phyloP scores from a whole-genome alignment of 345 rosid genomes.

The Isatis tinctoria region DNA sequence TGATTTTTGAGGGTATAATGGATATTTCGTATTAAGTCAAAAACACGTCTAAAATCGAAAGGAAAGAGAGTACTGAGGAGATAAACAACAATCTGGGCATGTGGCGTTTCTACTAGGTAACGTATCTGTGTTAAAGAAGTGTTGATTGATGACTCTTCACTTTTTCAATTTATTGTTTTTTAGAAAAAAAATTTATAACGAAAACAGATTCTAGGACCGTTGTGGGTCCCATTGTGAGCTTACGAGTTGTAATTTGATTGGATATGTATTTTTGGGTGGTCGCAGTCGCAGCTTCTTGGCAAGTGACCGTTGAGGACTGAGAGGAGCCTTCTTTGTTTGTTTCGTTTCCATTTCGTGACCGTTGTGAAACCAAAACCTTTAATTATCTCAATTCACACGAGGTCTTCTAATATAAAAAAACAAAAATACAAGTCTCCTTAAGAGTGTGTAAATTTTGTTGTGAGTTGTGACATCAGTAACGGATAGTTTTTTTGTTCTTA shows the following conservation, averaged over 20 bases:
- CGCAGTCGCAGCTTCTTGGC: constrained; percentile 26
- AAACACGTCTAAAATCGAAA: constrained; percentile 26
- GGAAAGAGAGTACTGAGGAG: not conserved
- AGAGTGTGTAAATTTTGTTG: not conserved
- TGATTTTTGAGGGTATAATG: not conserved
- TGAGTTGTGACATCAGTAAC: not conserved
- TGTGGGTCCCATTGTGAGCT: not conserved
- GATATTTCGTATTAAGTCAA: constrained; percentile 9
- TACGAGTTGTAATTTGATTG: constrained; percentile 12
- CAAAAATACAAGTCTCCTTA: not conserved
- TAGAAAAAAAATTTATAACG: not conserved
- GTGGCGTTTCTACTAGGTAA: constrained; percentile 10
- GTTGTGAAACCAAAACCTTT: not conserved
- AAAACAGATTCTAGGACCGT: constrained; percentile 1
- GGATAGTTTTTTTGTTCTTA: not conserved
- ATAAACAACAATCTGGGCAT: not conserved
- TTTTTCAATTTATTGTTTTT: not conserved
- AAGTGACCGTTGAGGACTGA: constrained; percentile 31
- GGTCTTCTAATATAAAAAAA: not conserved
- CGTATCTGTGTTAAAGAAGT: constrained; percentile 29
- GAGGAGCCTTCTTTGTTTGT: constrained; percentile 20
- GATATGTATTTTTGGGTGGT: not conserved
- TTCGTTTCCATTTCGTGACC: constrained; percentile 14
- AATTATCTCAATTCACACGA: constrained; percentile 12
- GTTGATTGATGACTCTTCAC: constrained; percentile 9